Percentiles rank a stretch among this genome's conserved stretches.
Conservation (phyloP, 768 basidiomycete genomes). For the Suillus decipiens region DNA sequence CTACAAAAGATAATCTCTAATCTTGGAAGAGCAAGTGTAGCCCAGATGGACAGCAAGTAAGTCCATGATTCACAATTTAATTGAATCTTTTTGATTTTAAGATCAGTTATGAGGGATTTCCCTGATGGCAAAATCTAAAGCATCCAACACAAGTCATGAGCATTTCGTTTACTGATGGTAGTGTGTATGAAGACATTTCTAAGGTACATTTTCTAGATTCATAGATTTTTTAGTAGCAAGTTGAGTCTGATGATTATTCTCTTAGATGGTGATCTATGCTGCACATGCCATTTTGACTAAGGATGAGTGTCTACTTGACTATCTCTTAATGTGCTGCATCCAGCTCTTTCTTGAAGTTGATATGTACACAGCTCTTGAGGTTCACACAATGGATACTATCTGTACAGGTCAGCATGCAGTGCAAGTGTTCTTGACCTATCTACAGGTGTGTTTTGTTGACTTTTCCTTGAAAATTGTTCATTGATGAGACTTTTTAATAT, state of each 20-base stretch:
- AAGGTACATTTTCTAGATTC: conserved; percentile 26
- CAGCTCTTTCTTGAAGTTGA: conserved; percentile 33
- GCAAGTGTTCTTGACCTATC: conserved; percentile 14
- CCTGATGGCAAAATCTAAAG: conserved; percentile 35
- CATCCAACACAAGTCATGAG: conserved; percentile 30
- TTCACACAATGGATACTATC: conserved; percentile 34
- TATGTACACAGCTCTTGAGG: conserved; percentile 30
- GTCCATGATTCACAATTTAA: too few relatives aligned
- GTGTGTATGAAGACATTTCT: conserved; percentile 38
- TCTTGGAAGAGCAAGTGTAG: neutral
- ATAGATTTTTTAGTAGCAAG: neutral
- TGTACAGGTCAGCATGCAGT: conserved; percentile 21
- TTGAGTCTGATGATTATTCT: neutral
- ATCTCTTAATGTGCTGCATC: conserved; percentile 30
- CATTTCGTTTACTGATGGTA: conserved; percentile 34
- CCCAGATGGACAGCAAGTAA: conserved; percentile 12
- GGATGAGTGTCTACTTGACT: conserved; percentile 17
- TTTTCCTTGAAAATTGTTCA: too few relatives aligned
- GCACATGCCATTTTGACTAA: conserved; percentile 24
- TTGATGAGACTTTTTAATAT: neutral
- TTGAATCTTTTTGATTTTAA: neutral
- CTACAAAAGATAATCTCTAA: neutral
- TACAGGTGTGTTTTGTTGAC: conserved; percentile 21
- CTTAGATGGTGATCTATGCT: conserved; percentile 33
- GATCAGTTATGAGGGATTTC: conserved; percentile 13